phyloP scores from a whole-genome alignment of 2,329 filamentous ascomycete species.

The Cladophialophora exuberans region DNA sequence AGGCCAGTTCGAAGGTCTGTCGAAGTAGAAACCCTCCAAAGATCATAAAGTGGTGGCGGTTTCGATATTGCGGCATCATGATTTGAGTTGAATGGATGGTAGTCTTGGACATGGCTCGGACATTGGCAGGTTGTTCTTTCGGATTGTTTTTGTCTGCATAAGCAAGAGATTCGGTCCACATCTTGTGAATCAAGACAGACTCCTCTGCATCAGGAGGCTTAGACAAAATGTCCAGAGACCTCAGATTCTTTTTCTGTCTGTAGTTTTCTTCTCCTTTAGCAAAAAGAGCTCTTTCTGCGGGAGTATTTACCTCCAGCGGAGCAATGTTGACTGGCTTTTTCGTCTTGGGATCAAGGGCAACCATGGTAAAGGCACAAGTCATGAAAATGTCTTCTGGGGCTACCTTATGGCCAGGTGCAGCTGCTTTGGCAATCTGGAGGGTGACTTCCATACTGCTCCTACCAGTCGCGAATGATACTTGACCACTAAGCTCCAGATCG shows the following conservation, averaged over 20 bases:
- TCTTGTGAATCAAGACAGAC: constrained; percentile 70
- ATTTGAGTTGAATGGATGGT: constrained; percentile 68
- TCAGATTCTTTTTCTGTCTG: constrained; percentile 66
- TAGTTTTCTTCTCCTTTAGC: constrained; percentile 67
- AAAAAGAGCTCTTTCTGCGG: constrained; percentile 67
- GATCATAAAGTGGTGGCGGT: constrained; percentile 71
- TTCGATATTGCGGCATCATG: constrained; percentile 75
- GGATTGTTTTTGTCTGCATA: constrained; percentile 63
- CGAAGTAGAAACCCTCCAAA: constrained; percentile 76
- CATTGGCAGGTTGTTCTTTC: constrained; percentile 59
- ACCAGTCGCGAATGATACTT: constrained; percentile 72
- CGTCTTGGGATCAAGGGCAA: constrained; percentile 69
- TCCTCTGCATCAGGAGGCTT: constrained; percentile 72
- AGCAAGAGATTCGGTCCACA: constrained; percentile 70
- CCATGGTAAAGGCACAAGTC: constrained; percentile 78
- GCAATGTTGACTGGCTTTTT: constrained; percentile 68
- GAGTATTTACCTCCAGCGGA: constrained; percentile 63
- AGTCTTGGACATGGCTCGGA: constrained; percentile 65
- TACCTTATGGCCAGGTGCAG: constrained; percentile 55
- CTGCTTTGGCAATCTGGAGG: constrained; percentile 71
- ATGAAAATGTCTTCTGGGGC: constrained; percentile 66
- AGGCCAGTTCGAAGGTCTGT: constrained; percentile 75
- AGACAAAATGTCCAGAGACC: constrained; percentile 63
- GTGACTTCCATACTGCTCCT: constrained; percentile 75
- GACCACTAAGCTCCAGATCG: constrained; percentile 72